Percentiles rank a stretch among this genome's conserved stretches.
These are phyloP conservation scores for Austroboletus eburneus DNA, from an alignment of 768 basidiomycete genomes.

Conservation along the genomic window DNA sequence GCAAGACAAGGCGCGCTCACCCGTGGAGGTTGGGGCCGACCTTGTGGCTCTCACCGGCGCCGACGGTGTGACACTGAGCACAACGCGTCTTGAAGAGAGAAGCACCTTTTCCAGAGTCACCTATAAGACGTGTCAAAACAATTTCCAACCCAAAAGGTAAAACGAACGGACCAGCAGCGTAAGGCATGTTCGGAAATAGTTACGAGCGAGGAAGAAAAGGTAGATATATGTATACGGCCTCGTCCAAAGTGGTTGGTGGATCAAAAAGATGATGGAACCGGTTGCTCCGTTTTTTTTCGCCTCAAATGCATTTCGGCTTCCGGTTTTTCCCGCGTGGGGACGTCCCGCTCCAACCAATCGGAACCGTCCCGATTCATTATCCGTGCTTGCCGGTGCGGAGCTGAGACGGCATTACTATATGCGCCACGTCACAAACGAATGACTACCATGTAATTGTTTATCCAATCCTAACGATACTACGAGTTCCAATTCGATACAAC, in stretches of 20 bases:
- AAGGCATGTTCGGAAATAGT: conserved; percentile 36
- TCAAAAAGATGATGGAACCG: conserved; percentile 3
- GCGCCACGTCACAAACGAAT: too few relatives aligned
- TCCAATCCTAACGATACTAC: not conserved
- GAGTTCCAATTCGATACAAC: not conserved
- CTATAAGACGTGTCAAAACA: conserved; percentile 33
- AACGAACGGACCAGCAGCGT: conserved; percentile 35
- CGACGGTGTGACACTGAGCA: conserved; percentile 90
- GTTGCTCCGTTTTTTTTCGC: conserved; percentile 6
- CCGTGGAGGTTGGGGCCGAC: conserved; percentile 97
- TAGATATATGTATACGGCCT: not conserved
- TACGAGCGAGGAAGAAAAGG: not conserved
- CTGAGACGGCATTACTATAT: not conserved
- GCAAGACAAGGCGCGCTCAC: conserved; percentile 38
- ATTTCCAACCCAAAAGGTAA: not conserved
- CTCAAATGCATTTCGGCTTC: conserved; percentile 17
- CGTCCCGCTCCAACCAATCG: conserved; percentile 20
- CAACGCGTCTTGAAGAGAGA: conserved; percentile 95
- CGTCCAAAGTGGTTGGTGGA: not conserved
- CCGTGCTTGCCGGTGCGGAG: not conserved
- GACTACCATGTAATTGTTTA: not conserved
- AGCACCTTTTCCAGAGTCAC: conserved; percentile 89
- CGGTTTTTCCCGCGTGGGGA: conserved; percentile 24
- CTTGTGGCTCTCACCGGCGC: conserved; percentile 71
- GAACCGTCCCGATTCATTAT: conserved; percentile 2